These are phyloP conservation scores for Vigna mungo DNA, from an alignment of 306 rosid species.

Conservation along the genomic window DNA sequence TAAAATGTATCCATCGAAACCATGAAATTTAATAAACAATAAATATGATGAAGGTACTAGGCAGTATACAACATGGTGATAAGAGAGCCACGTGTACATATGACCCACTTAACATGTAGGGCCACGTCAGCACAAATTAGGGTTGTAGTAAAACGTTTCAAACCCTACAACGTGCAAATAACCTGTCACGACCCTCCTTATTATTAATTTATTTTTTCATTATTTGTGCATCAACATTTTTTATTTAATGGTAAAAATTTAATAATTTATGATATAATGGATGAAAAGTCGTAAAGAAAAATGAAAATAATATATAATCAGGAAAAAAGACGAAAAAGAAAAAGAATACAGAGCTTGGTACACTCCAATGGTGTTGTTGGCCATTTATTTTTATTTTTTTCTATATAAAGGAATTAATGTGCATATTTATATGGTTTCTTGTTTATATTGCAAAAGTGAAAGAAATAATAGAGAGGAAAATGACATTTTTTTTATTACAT, in stretches of 20 bases:
- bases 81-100: conserved; percentile 11
- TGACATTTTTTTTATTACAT: too few relatives aligned
- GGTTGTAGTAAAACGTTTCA: background rate
- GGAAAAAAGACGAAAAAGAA: background rate
- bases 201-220: background rate
- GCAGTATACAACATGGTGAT: background rate
- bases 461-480: too few relatives aligned
- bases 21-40: conserved; percentile 3
- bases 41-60: conserved; percentile 15
- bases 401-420: too few relatives aligned
- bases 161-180: conserved; percentile 11
- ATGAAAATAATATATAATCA: background rate
- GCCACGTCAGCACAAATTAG: background rate
- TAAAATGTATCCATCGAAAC: background rate
- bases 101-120: background rate
- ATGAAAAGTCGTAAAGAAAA: too few relatives aligned
- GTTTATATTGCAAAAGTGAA: too few relatives aligned
- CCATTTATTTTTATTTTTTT: background rate
- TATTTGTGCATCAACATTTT: background rate
- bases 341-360: background rate
- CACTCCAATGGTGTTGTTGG: background rate
- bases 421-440: too few relatives aligned
- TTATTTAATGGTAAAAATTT: background rate
- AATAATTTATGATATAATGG: too few relatives aligned
- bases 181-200: background rate